Evolutionary conservation across 768 basidiomycete genomes (phyloP), one percentile per base, ranked within the genome.

Genomic region (Naganishia vaughanmartiniae): DNA sequence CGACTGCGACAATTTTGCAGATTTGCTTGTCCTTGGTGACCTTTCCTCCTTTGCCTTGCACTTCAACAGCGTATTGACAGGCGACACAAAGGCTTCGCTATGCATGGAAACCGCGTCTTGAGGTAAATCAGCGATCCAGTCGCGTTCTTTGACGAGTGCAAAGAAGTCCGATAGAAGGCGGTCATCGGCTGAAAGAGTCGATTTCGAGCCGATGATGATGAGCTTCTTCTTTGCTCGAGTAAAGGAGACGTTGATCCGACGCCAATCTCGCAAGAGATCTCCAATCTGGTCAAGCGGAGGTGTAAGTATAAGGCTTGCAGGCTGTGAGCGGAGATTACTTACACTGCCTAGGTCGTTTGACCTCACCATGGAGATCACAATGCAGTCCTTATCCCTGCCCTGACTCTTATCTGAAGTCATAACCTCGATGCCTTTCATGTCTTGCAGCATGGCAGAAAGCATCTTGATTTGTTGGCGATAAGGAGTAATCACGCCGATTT

Each of bases 401-500:
- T 96, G 94, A 80, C 90, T 92, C 69, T 88, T 89, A 82, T 98
- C 95, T 5, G 92, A 93, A 0, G 94, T 98, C 70, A 95, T 82
- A 56, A 93, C 87, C 80, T 98, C 94, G n/a, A 83, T 71, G 4
- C 70, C 55, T 4, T 75, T 86, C 46, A 85, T 83, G 53, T 80
- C 81, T 39, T 84, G 82, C 45, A 97, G 79, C 54, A 89, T 81
- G 73, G 90, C 85, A 0, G 87, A 85, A 33, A 99, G 81, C 0
- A 94, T 84, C 82, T 98, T 97, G 83, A 94, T 89, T 77, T 99
- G 96, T 74, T 98, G 96, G 1, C 93, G 87, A 79, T 99, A 99
- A 46, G 93, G 83, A 4, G 94, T 91, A 75, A 99, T 89, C 73
- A 96, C 84, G 12, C 91, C 95, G 67, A 98, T 87, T 73, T 94